These are phyloP conservation scores for Rutstroemia sp. DNA, from an alignment of 2,329 filamentous ascomycete species.

Conservation along the genomic window DNA sequence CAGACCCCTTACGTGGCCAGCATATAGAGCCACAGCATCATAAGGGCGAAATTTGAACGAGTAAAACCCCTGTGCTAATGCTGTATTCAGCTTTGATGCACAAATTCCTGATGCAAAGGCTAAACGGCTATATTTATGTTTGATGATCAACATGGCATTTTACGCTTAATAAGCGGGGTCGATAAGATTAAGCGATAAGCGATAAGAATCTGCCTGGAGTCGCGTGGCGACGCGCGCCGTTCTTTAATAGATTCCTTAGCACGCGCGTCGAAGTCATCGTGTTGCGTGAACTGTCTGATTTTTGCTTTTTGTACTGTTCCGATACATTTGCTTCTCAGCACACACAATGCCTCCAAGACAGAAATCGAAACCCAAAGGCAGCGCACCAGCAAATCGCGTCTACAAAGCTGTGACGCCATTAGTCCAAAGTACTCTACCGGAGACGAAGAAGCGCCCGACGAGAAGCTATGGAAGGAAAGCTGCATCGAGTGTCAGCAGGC, in stretches of 20 bases:
- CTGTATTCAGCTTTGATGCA: background rate
- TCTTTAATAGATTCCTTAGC: background rate
- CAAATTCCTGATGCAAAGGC: background rate
- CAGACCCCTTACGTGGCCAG: no score
- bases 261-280: background rate
- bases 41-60: background rate
- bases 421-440: constrained; percentile 21
- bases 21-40: background rate
- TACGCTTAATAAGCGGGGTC: background rate
- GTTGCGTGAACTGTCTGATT: no score
- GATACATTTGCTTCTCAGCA: background rate
- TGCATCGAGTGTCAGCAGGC: constrained; percentile 12
- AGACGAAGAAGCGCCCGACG: constrained; percentile 16
- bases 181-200: background rate
- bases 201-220: background rate
- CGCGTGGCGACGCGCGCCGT: background rate
- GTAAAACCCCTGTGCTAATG: background rate
- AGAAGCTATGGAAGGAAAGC: constrained; percentile 21
- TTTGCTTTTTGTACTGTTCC: background rate
- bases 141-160: background rate
- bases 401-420: constrained; percentile 23
- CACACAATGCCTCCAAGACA: constrained; percentile 19
- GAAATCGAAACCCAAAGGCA: constrained; percentile 9
- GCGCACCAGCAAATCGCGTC: constrained; percentile 20
- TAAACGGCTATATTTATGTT: background rate